Base-by-base conservation (phyloP, 306 rosid genomes). In the Fragaria ananassa region DNA sequence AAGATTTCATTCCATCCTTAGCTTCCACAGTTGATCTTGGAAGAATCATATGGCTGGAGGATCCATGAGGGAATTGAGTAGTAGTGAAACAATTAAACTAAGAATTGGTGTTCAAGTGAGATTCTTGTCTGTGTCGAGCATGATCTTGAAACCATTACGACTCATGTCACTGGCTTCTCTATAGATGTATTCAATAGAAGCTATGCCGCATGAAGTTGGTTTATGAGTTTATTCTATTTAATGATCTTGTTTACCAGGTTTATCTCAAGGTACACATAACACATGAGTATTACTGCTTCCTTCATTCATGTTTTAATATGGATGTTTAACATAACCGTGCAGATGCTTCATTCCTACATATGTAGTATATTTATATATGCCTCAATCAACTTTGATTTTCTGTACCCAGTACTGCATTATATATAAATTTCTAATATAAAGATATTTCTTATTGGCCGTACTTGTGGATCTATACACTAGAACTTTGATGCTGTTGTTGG, bases 31-130 rank as follows among this genome's bases (percentile, higher is more conserved):
- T 39, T 17, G n/a, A 70, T 49, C 53, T 69, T 11, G 72, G 75
- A 46, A n/a, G 60, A 13, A 37, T 81, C 46, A 29, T 49, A 49
- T 75, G 80, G 80, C 84, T n/a, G 84, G 80, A 46, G 84, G 80
- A 39, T 62, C 64, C 23, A 8, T 15, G 46, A 39, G 23, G 50
- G 15, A 15, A 19, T 29, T 31, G 39, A 63, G 44, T 11, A 34
- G 34, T 56, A 56, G 31, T 58, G 64, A 58, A 25, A 25, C 31
- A 1, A 35, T 9, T 19, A 63, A 71, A 39, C 76, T 80, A 47
- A 53, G 62, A 80, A 31, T 74, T 15, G 79, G 75, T 15, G 83
- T 74, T 58, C 83, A 76, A 31, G 51, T 46, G 3, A 57, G 18
- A 15, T 11, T 0, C 47, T 80, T 35, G 75, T 74, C 1, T 10